Evolutionary conservation across 2,329 filamentous ascomycete genomes (phyloP), one percentile per base, ranked within the genome.

Genomic region (Sporothrix schenckii): DNA sequence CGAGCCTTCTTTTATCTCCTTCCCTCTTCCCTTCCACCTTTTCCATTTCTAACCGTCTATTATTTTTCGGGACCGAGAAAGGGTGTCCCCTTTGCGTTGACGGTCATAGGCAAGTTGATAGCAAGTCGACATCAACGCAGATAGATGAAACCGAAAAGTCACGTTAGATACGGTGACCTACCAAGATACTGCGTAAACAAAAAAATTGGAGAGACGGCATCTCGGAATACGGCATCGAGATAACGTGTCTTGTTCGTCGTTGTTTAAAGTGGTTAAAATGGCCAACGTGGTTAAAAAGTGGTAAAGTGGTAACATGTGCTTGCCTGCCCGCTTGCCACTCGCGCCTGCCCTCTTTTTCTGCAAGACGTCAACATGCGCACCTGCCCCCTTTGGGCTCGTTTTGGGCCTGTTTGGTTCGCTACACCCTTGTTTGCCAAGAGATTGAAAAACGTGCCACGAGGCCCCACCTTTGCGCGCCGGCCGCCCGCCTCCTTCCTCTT

Each of bases 401-500:
- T 44, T 44, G 41, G 14, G 41, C 41, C 16, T 13, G 34, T 7
- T 34, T 34, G 34, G 34, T 65, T 30, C 13, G 39, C n/a, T 39
- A n/a, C 34, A 50, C 47, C 63, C 63, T 66, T 27, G 63, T 66
- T 30, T 39, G 63, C 63, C 63, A 66, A 66, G 63, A 66, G 27
- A 65, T 66, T 44, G 34, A 50, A 66, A 65, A 66, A 54, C 65
- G 65, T 67, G 65, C 50, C 63, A 66, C 58, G 58, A 52, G 47
- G 27, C 34, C 11, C 52, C 53, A 58, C 66, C 47, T 21, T 24
- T 47, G n/a, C 39, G 58, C 56, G 56, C 56, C 54, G 34, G 34
- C 58, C 58, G 56, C 9, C 19, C 34, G 21, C 39, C 58, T 44
- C 58, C 58, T 63, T 44, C 50, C 41, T 66, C 16, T 65, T 52